Evolutionary conservation across 2,329 filamentous ascomycete genomes (phyloP).

Genomic region (Pyrenophora graminea): DNA sequence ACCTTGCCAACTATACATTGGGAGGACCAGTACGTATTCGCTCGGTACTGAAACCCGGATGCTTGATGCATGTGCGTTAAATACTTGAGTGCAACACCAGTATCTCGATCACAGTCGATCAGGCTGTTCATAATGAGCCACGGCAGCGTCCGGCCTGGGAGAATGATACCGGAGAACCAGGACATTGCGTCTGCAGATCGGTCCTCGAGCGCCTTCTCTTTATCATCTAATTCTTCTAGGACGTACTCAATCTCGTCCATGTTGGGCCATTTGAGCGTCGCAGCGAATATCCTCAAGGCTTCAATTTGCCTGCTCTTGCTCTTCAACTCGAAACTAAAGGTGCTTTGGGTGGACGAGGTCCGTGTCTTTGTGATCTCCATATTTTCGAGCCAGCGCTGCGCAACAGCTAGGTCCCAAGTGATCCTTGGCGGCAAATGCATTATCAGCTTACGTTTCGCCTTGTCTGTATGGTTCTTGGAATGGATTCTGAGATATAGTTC

Average conservation of each 20-base stretch:
- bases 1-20: conserved; percentile 76
- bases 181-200: conserved; percentile 75
- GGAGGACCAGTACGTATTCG: conserved; percentile 77
- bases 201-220: conserved; percentile 55
- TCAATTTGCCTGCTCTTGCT: conserved; percentile 70
- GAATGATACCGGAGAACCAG: conserved; percentile 74
- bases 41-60: conserved; percentile 76
- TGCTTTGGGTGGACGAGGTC: conserved; percentile 47
- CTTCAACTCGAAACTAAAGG: conserved; percentile 66
- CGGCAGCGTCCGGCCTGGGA: conserved; percentile 71
- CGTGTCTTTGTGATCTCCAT: conserved; percentile 67
- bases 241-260: conserved; percentile 66
- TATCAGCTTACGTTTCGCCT: conserved; percentile 67
- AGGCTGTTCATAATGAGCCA: conserved; percentile 80
- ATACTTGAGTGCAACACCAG: conserved; percentile 66
- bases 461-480: conserved; percentile 63
- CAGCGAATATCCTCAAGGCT: conserved; percentile 69
- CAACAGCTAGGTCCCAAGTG: conserved; percentile 74
- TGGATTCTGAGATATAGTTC: conserved; percentile 74
- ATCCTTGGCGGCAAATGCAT: conserved; percentile 70
- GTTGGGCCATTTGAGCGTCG: conserved; percentile 78
- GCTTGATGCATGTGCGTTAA: conserved; percentile 70
- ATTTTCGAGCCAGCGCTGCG: conserved; percentile 72
- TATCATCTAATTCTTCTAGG: conserved; percentile 62
- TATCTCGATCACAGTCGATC: conserved; percentile 73